Percentiles rank a stretch among this genome's conserved stretches.
phyloP scores from a whole-genome alignment of 2,329 filamentous ascomycete species.

The Exophiala oligosperma region DNA sequence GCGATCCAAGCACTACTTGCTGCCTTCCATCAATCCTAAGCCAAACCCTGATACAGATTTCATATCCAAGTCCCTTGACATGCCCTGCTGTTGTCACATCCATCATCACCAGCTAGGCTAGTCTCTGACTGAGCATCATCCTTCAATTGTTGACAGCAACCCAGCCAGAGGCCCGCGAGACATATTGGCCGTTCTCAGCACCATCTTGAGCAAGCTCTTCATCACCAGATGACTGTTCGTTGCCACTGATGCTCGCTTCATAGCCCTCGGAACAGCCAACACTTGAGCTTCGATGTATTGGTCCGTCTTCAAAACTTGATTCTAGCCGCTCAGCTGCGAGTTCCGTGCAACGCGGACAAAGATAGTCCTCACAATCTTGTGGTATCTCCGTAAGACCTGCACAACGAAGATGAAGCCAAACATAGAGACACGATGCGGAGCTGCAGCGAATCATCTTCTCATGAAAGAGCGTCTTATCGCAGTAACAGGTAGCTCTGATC shows the following conservation, averaged over 20 bases:
- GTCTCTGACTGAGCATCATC: neutral
- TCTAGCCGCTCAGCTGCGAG: neutral
- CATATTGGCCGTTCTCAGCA: neutral
- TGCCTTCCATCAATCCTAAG: too few relatives aligned
- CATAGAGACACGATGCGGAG: constrained; percentile 19
- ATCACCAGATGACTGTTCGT: neutral
- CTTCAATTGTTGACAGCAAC: constrained; percentile 2
- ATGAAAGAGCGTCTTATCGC: constrained; percentile 4
- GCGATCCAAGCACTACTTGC: too few relatives aligned
- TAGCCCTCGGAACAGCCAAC: neutral
- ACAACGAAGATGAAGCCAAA: constrained; percentile 20
- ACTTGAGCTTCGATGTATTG: neutral
- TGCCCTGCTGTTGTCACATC: too few relatives aligned
- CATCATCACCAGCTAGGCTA: too few relatives aligned
- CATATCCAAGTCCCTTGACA: too few relatives aligned
- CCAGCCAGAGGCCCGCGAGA: neutral
- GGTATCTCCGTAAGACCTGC: constrained; percentile 17
- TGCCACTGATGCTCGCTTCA: neutral
- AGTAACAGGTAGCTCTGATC: constrained; percentile 11
- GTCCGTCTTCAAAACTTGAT: neutral
- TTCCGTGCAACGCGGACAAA: constrained; percentile 19
- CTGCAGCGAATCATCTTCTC: constrained; percentile 18
- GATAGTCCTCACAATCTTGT: constrained; percentile 4
- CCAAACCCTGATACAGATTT: too few relatives aligned
- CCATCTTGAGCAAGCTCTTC: neutral